These are phyloP conservation scores for Cyberlindnera petersonii DNA, from an alignment of 805 yeast genomes.

Conservation along the genomic window DNA sequence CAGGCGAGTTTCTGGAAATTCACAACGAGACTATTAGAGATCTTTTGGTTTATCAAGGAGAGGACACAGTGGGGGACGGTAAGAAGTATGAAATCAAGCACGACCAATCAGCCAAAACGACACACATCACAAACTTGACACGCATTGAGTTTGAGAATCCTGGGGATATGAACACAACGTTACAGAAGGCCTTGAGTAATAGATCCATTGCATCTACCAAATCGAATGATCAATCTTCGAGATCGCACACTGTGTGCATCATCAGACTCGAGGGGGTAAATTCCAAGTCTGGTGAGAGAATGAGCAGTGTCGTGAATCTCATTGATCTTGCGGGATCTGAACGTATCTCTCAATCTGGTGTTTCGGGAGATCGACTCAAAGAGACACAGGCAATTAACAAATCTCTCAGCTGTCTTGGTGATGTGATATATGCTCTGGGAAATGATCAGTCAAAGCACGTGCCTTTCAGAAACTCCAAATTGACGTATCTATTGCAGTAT, in stretches of 20 bases:
- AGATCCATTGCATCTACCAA: constrained; percentile 80
- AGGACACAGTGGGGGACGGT: constrained; percentile 21
- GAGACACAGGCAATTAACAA: constrained; percentile 90
- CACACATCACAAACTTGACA: constrained; percentile 59
- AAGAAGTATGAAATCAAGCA: constrained; percentile 68
- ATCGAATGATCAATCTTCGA: constrained; percentile 79
- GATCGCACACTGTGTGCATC: constrained; percentile 85
- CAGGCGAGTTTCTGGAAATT: constrained; percentile 82
- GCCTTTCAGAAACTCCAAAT: constrained; percentile 92
- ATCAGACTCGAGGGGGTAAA: constrained; percentile 57
- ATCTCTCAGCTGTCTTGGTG: constrained; percentile 84
- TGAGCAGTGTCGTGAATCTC: constrained; percentile 65
- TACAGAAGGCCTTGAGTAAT: constrained; percentile 53
- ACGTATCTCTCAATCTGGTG: constrained; percentile 70
- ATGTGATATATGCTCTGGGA: constrained; percentile 74
- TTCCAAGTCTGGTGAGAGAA: constrained; percentile 40
- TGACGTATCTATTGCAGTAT: constrained; percentile 80
- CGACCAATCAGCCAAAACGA: constrained; percentile 48
- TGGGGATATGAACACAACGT: constrained; percentile 44
- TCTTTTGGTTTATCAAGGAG: constrained; percentile 35
- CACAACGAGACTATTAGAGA: constrained; percentile 83
- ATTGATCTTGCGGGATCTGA: constrained; percentile 96
- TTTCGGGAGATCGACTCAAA: constrained; percentile 69
- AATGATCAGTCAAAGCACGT: constrained; percentile 54
- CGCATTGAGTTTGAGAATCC: constrained; percentile 43